Conservation (phyloP, 495 filamentous ascomycete genomes). For the Aspergillus homomorphus region DNA sequence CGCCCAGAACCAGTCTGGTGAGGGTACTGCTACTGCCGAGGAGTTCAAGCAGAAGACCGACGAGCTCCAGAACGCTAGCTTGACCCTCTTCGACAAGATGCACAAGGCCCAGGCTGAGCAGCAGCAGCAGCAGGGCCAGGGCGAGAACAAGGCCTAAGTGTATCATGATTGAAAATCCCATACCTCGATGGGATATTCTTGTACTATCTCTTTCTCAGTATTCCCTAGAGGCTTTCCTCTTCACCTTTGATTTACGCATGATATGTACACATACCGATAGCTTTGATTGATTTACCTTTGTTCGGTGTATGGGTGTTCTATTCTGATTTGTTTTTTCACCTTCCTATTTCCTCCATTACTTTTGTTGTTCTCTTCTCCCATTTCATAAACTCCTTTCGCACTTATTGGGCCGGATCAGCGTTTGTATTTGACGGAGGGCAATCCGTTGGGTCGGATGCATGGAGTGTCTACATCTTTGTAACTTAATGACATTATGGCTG, state of each 20-base stretch:
- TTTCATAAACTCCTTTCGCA: conserved; percentile 21
- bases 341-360: conserved; percentile 11
- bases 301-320: conserved; percentile 43
- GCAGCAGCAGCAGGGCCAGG: conserved; percentile 52
- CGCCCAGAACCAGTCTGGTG: conserved; percentile 90
- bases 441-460: conserved; percentile 27
- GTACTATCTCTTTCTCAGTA: conserved; percentile 19
- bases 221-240: conserved; percentile 28
- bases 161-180: conserved; percentile 17
- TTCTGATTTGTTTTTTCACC: conserved; percentile 27
- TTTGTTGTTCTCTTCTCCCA: conserved; percentile 18
- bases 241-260: conserved; percentile 29
- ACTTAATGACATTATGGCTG: conserved; percentile 48
- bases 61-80: conserved; percentile 89
- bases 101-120: conserved; percentile 88
- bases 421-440: conserved; percentile 17
- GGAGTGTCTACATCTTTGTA: conserved; percentile 42
- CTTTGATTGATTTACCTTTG: conserved; percentile 22
- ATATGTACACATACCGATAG: conserved; percentile 44
- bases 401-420: conserved; percentile 22
- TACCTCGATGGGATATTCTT: conserved; percentile 28
- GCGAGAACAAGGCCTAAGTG: conserved; percentile 82
- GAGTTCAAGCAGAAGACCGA: conserved; percentile 98
- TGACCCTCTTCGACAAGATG: conserved; percentile 99
- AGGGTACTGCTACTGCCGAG: conserved; percentile 76